Evolutionary conservation across 1,139 yeast genomes (phyloP), one percentile per base, ranked within the genome.

Genomic region (Yamadazyma kanchanaburiensis): DNA sequence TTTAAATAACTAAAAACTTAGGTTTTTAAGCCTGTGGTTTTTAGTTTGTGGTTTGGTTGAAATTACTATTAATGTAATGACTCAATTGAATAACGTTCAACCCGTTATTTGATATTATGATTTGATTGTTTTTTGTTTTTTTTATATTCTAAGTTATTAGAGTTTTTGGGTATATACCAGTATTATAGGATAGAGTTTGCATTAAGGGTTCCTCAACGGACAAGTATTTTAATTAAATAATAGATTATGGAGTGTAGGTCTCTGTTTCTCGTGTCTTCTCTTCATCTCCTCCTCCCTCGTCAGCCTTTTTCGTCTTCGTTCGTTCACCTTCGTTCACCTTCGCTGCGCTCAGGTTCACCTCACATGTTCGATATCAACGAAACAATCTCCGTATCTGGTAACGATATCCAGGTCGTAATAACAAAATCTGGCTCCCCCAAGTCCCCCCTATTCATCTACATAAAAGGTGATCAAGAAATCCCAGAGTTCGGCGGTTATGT

Each of bases 141-240:
- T 45, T 38, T 42, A 45, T 34, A 35, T 38, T 39, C 35, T 40
- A 33, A 12, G 16, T 24, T 24, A 11, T 24, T 18, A 24, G 21
- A 24, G 12, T 47, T 46, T 40, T 42, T 40, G 41, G 45, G 45
- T 45, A 38, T 32, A 18, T 31, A 24, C 29, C 41, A 39, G 41
- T 48, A 40, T 46, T 43, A 40, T 38, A 43, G 65, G 68, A 63
- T 61, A 64, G 67, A 60, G 70, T 60, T 63, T 66, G 71, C 74
- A 67, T 67, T 66, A 65, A 64, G 70, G 71, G 66, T 68, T 64
- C 74, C 72, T 67, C 74, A 67, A 67, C 74, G 74, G 73, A 66
- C 73, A 51, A 55, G 61, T 59, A 59, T 41, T 39, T 43, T 43
- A 43, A 43, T 43, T 42, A 31, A 42, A 42, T 41, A 38, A 30